Percentiles rank a stretch among this genome's conserved stretches.
These are phyloP conservation scores for Epichloe sylvatica DNA, from an alignment of 2,329 filamentous ascomycete species.

Conservation along the genomic window DNA sequence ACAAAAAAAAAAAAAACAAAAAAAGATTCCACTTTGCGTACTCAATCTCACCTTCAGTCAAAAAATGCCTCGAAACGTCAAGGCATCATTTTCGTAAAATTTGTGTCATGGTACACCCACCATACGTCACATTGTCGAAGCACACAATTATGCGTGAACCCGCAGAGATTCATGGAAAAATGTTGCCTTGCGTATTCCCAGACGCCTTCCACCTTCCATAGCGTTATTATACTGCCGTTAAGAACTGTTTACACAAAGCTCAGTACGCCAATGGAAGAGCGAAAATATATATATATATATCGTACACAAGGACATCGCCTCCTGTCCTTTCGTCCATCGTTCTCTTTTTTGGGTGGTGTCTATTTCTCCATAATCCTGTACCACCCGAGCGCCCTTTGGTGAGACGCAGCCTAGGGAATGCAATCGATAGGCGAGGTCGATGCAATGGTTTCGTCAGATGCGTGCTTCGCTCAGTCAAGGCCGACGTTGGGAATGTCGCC, in stretches of 20 bases:
- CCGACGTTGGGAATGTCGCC: constrained; percentile 37
- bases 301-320: constrained; percentile 20
- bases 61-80: too few relatives aligned
- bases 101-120: not conserved
- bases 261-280: constrained; percentile 23
- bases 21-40: not conserved
- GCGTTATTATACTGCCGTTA: constrained; percentile 18
- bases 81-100: too few relatives aligned
- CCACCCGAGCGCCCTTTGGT: not conserved
- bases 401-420: not conserved
- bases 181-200: constrained; percentile 12
- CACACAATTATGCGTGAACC: constrained; percentile 4
- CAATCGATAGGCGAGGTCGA: not conserved
- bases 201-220: constrained; percentile 16
- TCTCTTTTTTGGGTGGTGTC: not conserved
- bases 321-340: not conserved
- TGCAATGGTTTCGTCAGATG: not conserved
- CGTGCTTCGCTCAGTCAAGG: constrained; percentile 31
- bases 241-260: constrained; percentile 29
- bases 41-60: too few relatives aligned
- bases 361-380: not conserved
- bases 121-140: not conserved
- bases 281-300: constrained; percentile 19
- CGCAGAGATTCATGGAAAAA: constrained; percentile 16
- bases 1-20: not conserved